Evolutionary conservation across 176 grass and related monocot species (phyloP), one percentile per base, ranked within the genome.

Genomic region (Neostapfia colusana): DNA sequence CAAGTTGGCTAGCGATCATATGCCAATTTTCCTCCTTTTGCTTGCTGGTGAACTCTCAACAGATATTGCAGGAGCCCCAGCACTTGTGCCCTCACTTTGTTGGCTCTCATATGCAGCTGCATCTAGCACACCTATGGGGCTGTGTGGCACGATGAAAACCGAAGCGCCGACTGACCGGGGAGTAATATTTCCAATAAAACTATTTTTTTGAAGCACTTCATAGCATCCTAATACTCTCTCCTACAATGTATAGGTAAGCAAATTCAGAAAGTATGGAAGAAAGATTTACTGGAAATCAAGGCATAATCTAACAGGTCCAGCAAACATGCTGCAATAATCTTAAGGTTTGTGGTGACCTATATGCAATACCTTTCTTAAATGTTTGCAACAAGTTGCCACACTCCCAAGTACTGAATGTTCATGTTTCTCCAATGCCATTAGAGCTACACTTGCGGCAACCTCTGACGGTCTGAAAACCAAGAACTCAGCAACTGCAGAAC

Each of bases 11-110:
- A 75, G 37, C 16, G 7, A 50, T 78, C 48, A 86, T 76, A 50
- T 86, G 75, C 64, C 86, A 84, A 86, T 74, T 81, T 77, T 93
- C 76, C 90, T 86, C 67, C 86, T 93, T 66, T 93, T 93, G 76
- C 57, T 73, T 45, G 57, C 70, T 26, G 72, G 35, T 43, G 86
- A 75, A 63, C 10, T 69, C 15, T 46, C 66, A 80, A 78, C 20
- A 39, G 72, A 48, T 70, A 18, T 48, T 70, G 57, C 15, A 83
- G 65, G 25, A 65, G 67, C 78, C 39, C 73, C 73, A 86, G 35
- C 36, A 81, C 20, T 60, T 51, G 45, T 65, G 21, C 77, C 80
- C 44, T 84, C 86, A 80, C 48, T 93, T 59, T 60, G 79, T 74
- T 86, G 83, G 71, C 76, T 89, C 42, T 85, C 64, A 65, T 78